Percentiles rank a stretch among this genome's conserved stretches.
phyloP scores from a whole-genome alignment of 106 monocot genomes.

The Dendrobium nobile region DNA sequence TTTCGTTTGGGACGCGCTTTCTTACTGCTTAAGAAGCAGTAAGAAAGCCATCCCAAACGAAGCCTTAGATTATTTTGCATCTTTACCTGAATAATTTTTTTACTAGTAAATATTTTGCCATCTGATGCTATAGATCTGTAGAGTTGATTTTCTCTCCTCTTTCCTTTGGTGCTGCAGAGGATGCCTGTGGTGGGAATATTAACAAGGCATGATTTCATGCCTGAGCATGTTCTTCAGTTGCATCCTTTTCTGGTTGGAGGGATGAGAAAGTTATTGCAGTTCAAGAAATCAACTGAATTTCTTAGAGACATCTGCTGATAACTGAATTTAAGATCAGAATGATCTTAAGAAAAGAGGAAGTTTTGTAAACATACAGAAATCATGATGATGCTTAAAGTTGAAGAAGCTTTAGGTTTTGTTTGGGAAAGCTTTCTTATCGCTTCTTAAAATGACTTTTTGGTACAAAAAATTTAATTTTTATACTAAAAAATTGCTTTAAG shows the following conservation, averaged over 20 bases:
- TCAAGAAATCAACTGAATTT: slow-evolving; percentile 16
- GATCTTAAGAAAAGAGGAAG: not conserved
- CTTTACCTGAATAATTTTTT: not conserved
- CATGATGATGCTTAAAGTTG: not conserved
- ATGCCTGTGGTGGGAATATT: slow-evolving; percentile 50
- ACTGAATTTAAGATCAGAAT: not conserved
- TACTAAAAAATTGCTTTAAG: too few relatives aligned
- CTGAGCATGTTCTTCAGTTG: slow-evolving; percentile 46
- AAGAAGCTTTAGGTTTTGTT: not conserved
- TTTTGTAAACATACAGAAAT: not conserved
- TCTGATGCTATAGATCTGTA: not conserved
- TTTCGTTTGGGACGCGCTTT: too few relatives aligned
- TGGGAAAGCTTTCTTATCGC: too few relatives aligned
- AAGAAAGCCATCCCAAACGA: too few relatives aligned
- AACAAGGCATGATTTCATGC: slow-evolving; percentile 59
- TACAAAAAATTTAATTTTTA: too few relatives aligned
- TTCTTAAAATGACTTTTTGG: too few relatives aligned
- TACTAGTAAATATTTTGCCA: not conserved
- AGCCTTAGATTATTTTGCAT: not conserved
- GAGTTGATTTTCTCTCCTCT: not conserved
- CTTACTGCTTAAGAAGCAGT: too few relatives aligned
- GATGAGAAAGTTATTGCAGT: slow-evolving; percentile 25
- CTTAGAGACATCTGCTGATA: slow-evolving; percentile 3
- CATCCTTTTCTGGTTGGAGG: slow-evolving; percentile 30
- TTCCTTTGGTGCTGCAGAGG: slow-evolving; percentile 25